Percentiles rank a stretch among this genome's conserved stretches.
phyloP scores from a whole-genome alignment of 1,284 basidiomycete genomes.

The Veloboletus limbatus region DNA sequence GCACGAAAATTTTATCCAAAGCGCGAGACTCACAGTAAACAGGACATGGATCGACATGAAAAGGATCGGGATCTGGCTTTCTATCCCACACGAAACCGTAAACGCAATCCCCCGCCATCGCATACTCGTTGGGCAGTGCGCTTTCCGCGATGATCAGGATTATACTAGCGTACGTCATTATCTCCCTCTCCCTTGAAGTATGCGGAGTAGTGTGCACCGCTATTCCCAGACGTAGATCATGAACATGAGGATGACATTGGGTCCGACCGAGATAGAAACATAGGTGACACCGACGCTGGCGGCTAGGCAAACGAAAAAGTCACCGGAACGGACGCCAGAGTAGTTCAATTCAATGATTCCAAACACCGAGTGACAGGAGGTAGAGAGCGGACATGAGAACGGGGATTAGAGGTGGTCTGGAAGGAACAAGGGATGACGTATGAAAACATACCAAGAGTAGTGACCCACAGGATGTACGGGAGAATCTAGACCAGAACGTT shows the following conservation, averaged over 20 bases:
- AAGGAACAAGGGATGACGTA: neutral
- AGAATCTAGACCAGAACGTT: slow-evolving; percentile 3
- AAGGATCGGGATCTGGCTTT: slow-evolving; percentile 3
- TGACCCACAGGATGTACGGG: slow-evolving; percentile 16
- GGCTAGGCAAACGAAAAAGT: slow-evolving; percentile 10
- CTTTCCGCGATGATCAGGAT: slow-evolving; percentile 11
- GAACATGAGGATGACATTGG: slow-evolving; percentile 11
- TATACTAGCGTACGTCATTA: neutral
- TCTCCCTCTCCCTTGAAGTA: neutral
- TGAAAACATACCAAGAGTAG: slow-evolving; percentile 8
- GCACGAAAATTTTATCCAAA: neutral
- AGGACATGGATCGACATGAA: slow-evolving; percentile 16
- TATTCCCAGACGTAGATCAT: slow-evolving; percentile 9
- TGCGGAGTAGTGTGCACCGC: neutral
- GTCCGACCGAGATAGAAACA: slow-evolving; percentile 10
- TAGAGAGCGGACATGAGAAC: neutral
- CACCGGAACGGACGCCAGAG: slow-evolving; percentile 1
- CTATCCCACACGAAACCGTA: slow-evolving; percentile 8
- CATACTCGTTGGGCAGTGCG: slow-evolving; percentile 13
- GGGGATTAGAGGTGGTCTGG: neutral
- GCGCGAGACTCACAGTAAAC: slow-evolving; percentile 9
- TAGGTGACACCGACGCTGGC: slow-evolving; percentile 15
- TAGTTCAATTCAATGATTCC: slow-evolving; percentile 6
- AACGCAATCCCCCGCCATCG: slow-evolving; percentile 12
- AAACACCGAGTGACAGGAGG: slow-evolving; percentile 7